Percentiles rank a stretch among this genome's conserved stretches.
These are phyloP conservation scores for Dendrobium huoshanense DNA, from an alignment of 106 monocot genomes.

Conservation along the genomic window DNA sequence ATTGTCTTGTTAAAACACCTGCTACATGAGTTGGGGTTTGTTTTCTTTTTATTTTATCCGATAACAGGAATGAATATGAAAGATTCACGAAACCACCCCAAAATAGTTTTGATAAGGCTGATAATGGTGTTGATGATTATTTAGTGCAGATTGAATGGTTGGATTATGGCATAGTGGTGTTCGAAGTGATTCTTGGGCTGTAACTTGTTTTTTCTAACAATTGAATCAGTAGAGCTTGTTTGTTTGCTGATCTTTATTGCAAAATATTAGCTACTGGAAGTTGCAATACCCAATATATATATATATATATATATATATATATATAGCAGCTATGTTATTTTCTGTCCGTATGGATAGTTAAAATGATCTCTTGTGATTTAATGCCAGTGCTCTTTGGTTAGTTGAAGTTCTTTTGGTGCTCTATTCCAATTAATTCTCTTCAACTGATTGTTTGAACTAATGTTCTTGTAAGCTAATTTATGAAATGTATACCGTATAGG, in stretches of 20 bases:
- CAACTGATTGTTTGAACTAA: neutral
- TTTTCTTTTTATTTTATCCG: neutral
- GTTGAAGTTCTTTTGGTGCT: no score
- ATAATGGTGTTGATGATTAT: neutral
- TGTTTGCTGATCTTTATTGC: neutral
- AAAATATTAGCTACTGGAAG: no score
- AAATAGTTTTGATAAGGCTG: neutral
- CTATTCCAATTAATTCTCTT: neutral
- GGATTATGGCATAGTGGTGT: neutral
- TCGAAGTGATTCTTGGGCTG: neutral
- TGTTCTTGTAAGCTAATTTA: neutral
- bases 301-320: neutral
- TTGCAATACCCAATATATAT: neutral
- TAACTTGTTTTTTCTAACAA: neutral
- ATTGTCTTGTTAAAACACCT: neutral
- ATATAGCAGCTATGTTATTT: neutral
- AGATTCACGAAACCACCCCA: neutral
- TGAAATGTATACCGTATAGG: conserved; percentile 31
- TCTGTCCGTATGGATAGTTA: neutral
- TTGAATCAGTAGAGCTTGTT: neutral
- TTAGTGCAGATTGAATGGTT: neutral
- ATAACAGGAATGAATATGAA: neutral
- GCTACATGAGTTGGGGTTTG: neutral
- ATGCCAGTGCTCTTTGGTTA: neutral
- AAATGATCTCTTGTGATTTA: neutral